phyloP scores from a whole-genome alignment of 2,329 filamentous ascomycete genomes.

The Cladosporium velox region DNA sequence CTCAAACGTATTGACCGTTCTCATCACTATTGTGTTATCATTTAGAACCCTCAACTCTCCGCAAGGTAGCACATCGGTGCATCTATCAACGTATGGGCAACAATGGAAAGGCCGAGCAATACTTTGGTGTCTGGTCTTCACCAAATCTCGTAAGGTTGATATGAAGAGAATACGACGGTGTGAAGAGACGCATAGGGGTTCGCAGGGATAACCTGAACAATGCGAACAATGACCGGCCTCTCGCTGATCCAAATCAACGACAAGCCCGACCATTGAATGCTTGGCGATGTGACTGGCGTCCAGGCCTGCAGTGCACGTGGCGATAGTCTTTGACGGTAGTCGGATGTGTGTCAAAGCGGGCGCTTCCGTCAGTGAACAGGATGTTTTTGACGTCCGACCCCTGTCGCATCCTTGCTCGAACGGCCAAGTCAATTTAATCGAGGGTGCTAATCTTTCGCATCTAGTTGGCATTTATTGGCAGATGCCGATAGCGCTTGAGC shows the following conservation, averaged over 20 bases:
- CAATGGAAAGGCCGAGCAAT: not conserved
- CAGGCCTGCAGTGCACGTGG: constrained; percentile 9
- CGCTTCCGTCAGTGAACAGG: constrained; percentile 4
- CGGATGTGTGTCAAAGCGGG: constrained; percentile 5
- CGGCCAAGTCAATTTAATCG: constrained; percentile 8
- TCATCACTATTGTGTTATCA: not conserved
- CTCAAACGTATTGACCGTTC: not conserved
- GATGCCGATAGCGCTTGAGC: not conserved
- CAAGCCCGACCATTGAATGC: not conserved
- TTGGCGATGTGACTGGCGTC: constrained; percentile 10
- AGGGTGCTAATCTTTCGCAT: constrained; percentile 7
- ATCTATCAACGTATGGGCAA: not conserved
- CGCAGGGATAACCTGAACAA: not conserved
- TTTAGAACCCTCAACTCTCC: not conserved
- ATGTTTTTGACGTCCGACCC: not conserved
- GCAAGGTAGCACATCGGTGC: not conserved
- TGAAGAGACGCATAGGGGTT: constrained; percentile 2
- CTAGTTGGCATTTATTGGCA: constrained; percentile 11
- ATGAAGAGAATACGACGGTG: not conserved
- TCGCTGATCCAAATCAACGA: not conserved
- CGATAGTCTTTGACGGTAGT: not conserved
- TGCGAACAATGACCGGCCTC: not conserved
- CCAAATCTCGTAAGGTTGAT: not conserved
- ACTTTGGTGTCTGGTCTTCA: not conserved
- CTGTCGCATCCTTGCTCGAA: constrained; percentile 9